Percentiles rank a stretch among this genome's conserved stretches.
Evolutionary conservation across 495 filamentous ascomycete species (phyloP).

Genomic region (Trichoderma asperelloides): DNA sequence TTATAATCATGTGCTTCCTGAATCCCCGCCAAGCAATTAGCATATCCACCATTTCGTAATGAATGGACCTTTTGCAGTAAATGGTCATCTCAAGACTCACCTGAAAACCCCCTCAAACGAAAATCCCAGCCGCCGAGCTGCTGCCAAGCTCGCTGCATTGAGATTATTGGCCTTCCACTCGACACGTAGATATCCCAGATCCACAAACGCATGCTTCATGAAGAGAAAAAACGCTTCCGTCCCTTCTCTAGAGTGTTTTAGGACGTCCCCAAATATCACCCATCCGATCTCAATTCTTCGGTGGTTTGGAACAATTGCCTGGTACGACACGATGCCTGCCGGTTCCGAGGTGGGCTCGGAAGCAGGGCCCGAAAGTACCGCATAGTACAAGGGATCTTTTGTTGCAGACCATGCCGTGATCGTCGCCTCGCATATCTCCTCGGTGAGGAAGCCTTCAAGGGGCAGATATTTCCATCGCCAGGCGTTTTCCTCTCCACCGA

Average conservation of each 20-base stretch:
- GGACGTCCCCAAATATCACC: conserved; percentile 28
- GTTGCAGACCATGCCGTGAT: conserved; percentile 21
- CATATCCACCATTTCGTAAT: neutral
- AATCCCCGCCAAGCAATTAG: neutral
- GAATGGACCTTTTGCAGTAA: neutral
- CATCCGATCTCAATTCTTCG: conserved; percentile 35
- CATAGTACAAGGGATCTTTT: conserved; percentile 22
- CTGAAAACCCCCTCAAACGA: conserved; percentile 39
- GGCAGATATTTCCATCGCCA: conserved; percentile 34
- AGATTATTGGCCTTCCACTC: conserved; percentile 46
- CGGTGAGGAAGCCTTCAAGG: conserved; percentile 22
- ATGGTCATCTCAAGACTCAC: conserved; percentile 23
- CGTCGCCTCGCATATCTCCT: conserved; percentile 18
- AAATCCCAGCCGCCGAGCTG: conserved; percentile 41
- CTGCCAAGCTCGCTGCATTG: conserved; percentile 33
- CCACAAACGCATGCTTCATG: conserved; percentile 29
- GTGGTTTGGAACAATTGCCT: conserved; percentile 30
- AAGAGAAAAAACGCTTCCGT: conserved; percentile 40
- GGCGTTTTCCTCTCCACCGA: conserved; percentile 20
- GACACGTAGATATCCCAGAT: conserved; percentile 37
- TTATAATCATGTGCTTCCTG: conserved; percentile 31
- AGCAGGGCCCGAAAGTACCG: conserved; percentile 3
- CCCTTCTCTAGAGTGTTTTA: conserved; percentile 35
- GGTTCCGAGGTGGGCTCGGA: conserved; percentile 13
- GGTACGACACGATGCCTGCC: conserved; percentile 30